Conservation (phyloP, 768 basidiomycete genomes). For the Hypholoma fasciculare region DNA sequence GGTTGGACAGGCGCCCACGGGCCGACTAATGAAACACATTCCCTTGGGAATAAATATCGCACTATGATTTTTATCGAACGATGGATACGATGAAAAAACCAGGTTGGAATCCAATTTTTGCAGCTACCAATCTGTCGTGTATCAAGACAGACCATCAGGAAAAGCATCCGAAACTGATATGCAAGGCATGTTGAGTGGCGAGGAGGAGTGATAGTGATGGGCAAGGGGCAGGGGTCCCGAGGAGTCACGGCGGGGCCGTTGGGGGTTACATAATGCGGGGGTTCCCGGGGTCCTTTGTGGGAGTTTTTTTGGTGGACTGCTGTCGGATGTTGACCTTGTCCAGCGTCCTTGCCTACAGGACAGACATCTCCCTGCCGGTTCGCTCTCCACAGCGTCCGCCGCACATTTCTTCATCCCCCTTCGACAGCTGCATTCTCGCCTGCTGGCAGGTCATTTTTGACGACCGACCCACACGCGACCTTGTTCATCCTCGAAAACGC, state of each 20-base stretch:
- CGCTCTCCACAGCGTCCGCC: constrained; percentile 45
- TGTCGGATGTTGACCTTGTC: constrained; percentile 34
- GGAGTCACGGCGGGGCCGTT: background rate
- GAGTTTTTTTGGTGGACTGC: constrained; percentile 21
- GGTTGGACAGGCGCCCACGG: too few species aligned
- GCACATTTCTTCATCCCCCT: constrained; percentile 41
- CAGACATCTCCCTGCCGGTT: constrained; percentile 37
- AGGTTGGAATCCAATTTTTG: too few species aligned
- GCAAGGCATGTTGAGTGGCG: too few species aligned
- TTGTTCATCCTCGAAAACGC: constrained; percentile 49
- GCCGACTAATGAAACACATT: too few species aligned
- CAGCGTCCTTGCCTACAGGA: constrained; percentile 39
- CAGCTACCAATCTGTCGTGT: background rate
- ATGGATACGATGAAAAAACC: too few species aligned
- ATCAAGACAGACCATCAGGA: too few species aligned
- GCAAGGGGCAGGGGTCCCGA: background rate
- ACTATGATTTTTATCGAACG: too few species aligned
- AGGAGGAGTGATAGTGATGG: background rate
- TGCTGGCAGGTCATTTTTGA: constrained; percentile 92
- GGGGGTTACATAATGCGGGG: constrained; percentile 13
- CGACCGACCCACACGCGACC: constrained; percentile 74
- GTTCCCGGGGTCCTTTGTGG: constrained; percentile 24
- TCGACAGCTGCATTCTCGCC: constrained; percentile 66
- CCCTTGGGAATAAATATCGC: too few species aligned
- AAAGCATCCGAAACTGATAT: too few species aligned